phyloP scores from a whole-genome alignment of 148 eudicot genomes.

The Fagopyrum homotropicum region DNA sequence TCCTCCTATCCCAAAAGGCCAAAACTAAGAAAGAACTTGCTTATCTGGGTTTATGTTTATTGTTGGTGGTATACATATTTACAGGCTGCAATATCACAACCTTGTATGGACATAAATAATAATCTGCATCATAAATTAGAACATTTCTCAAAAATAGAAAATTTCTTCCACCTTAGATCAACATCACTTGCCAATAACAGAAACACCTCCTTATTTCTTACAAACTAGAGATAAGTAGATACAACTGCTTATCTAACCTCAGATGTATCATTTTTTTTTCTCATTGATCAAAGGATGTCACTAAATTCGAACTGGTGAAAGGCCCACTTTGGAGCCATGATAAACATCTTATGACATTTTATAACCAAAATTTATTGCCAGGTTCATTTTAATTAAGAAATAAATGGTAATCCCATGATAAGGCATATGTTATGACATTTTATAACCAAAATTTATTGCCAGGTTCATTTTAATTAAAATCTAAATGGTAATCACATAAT shows the following conservation, averaged over 20 bases:
- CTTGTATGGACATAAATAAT: background rate
- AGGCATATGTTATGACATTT: background rate
- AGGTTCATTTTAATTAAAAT: background rate
- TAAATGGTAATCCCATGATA: background rate
- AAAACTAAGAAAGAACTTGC: background rate
- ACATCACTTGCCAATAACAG: background rate
- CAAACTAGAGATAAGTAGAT: background rate
- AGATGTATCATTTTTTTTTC: background rate
- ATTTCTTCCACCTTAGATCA: background rate
- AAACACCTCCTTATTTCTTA: background rate
- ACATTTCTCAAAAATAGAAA: background rate
- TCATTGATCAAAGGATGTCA: background rate
- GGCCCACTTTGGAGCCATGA: background rate
- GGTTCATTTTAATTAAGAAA: background rate
- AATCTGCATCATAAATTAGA: background rate
- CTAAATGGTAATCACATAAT: background rate
- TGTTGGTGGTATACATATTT: background rate
- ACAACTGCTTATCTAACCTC: background rate
- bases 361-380: background rate
- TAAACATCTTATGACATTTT: background rate
- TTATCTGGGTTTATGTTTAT: background rate
- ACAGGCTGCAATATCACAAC: background rate
- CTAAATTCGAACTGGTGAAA: background rate
- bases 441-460: background rate
- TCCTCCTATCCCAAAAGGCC: background rate